phyloP scores from a whole-genome alignment of 2,329 filamentous ascomycete genomes.

The Claviceps pazoutovae region DNA sequence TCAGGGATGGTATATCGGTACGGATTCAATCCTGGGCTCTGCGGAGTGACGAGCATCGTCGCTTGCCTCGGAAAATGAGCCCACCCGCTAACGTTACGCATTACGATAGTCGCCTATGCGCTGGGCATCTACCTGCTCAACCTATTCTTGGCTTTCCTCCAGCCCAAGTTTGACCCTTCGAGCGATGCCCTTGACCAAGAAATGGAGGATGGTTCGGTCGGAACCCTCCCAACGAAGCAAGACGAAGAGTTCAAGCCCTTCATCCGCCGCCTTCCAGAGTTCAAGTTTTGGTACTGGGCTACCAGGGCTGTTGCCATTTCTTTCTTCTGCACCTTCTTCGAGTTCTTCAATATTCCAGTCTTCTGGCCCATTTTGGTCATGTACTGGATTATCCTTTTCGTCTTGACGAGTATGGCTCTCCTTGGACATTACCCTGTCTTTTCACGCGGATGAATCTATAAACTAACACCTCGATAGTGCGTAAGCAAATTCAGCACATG shows the following conservation, averaged over 20 bases:
- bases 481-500: conserved; percentile 99
- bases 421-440: background rate
- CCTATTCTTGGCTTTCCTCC: conserved; percentile 95
- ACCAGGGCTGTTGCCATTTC: conserved; percentile 73
- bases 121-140: conserved; percentile 98
- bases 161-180: conserved; percentile 96
- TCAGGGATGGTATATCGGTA: conserved; percentile 98
- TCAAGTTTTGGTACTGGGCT: conserved; percentile 99
- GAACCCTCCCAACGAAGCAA: conserved; percentile 78
- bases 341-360: conserved; percentile 89
- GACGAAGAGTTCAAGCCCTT: conserved; percentile 98
- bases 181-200: conserved; percentile 83
- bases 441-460: background rate
- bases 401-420: conserved; percentile 68
- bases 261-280: conserved; percentile 88
- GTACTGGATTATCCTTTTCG: conserved; percentile 96
- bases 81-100: background rate
- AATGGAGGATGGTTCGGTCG: conserved; percentile 81
- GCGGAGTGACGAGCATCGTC: background rate
- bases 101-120: conserved; percentile 72
- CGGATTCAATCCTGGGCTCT: conserved; percentile 10
- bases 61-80: background rate
- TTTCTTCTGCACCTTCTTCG: conserved; percentile 84
- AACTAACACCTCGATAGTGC: conserved; percentile 46
- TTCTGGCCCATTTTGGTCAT: conserved; percentile 98